Base-by-base conservation (phyloP, 768 basidiomycete species). In the Boletus rubroflammeus region DNA sequence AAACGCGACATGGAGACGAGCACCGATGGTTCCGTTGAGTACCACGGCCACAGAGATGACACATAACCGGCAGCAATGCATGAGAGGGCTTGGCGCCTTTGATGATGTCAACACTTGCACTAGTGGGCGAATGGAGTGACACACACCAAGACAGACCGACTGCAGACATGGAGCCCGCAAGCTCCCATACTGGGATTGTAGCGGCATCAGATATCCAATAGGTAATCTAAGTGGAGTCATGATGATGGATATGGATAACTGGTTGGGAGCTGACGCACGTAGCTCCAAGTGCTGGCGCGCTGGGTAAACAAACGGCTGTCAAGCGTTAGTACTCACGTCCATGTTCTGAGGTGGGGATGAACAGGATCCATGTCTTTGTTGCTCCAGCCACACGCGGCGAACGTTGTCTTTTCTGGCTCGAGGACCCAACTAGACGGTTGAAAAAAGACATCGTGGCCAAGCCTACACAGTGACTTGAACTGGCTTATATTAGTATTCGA, bases 301-400 rank as follows among this genome's bases (percentile, higher is more conserved):
- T 9, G 13, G 15, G 29, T 51, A n/a, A 52, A 28, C 21, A 54
- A 43, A 35, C 7, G 0, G 31, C 10, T 1, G 3, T n/a, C n/a
- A n/a, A 47, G 31, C 3, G n/a, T 8, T 6, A 14, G 28, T 13
- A 57, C 67, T 61, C 54, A 67, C 35, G 78, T 75, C 89, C 88
- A 90, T 6, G 85, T 90, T 52, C 87, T 73, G 49, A 76, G 62
- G 25, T 81, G 68, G 0, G 71, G 76, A 38, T 84, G 83, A 11
- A 88, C 85, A 6, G 87, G 86, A 58, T 88, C 88, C 83, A 89
- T 88, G 63, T 88, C 88, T 61, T 80, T 79, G 70, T 90, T 91
- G 58, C 73, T 77, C 84, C 85, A 88, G 66, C 77, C 61, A 76
- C 77, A 46, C 64, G 76, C 9, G 77, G 81, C 29, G 59, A 85